These are phyloP conservation scores for Mycena pura DNA, from an alignment of 768 basidiomycete genomes.

Conservation along the genomic window DNA sequence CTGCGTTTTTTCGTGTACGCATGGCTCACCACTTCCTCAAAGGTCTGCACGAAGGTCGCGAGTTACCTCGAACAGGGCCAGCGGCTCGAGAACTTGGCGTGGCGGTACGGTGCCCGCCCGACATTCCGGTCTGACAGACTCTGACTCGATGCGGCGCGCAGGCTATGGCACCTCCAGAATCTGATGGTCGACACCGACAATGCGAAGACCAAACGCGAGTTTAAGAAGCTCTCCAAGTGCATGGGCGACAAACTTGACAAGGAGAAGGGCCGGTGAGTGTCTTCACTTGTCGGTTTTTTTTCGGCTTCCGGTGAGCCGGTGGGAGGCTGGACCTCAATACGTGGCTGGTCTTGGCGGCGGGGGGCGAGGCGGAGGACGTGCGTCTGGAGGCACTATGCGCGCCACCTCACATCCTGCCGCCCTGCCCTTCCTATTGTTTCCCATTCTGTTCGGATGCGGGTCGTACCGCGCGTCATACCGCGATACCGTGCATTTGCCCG, in stretches of 20 bases:
- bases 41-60: constrained; percentile 92
- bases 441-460: no score
- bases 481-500: no score
- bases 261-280: constrained; percentile 85
- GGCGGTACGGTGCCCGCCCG: constrained; percentile 42
- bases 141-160: constrained; percentile 24
- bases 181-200: constrained; percentile 93
- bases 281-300: neutral
- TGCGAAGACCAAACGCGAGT: constrained; percentile 86
- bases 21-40: constrained; percentile 8
- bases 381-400: no score
- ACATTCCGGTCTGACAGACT: no score
- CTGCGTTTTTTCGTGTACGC: constrained; percentile 18
- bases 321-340: no score
- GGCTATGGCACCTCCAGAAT: constrained; percentile 91
- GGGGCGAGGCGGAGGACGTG: no score
- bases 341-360: no score
- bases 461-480: no score
- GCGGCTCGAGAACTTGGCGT: constrained; percentile 89
- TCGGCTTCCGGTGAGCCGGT: neutral
- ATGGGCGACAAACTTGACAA: constrained; percentile 95
- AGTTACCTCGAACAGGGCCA: constrained; percentile 91
- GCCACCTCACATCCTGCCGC: no score
- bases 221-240: constrained; percentile 85
- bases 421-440: no score